Evolutionary conservation across 768 basidiomycete species (phyloP), one percentile per base, ranked within the genome.

Genomic region (Termitomyces sp.): DNA sequence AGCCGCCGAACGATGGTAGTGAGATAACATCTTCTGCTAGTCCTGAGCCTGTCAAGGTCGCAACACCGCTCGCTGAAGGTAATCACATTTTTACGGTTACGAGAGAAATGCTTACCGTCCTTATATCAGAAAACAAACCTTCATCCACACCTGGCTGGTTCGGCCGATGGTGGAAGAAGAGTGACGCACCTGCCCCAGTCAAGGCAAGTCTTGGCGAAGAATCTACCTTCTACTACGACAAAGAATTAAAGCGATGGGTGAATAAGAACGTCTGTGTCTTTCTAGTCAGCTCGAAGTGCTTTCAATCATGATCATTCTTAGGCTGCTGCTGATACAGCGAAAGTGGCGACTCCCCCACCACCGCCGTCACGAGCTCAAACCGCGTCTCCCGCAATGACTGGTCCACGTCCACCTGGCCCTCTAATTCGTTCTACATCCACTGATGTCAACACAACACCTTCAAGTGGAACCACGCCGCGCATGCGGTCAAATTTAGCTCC

Each of bases 171-270:
- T 96, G 90, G 85, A 88, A 80, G 63, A 83, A 84, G 48, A 72
- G 77, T 17, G 85, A 87, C 15, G 62, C 63, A 6, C 75, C 84
- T 9, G 91, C 79, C 9, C 94, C 96, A 2, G 73, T 96, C 54
- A 90, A 85, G 66, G 97, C 96, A 19, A 98, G 88, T 62, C 81
- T 99, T 24, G 97, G 97, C 8, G 93, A 98, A 61, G 84, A 94
- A 66, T 93, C 70, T 19, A 76, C 84, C 26, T 96, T 98, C 74
- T 88, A 92, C 64, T 99, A 90, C 66, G 97, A 99, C 66, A 86
- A 89, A 63, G 93, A 97, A n/a, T 79, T 87, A 57, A 94, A 95
- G 68, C 83, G 88, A 58, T 99, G 97, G 97, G 86, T 99, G 26
- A 94, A 97, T 68, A 95, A 89, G 71, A 93, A 88, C 74, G 93